Evolutionary conservation across 2,329 filamentous ascomycete genomes (phyloP), one percentile per base, ranked within the genome.

Genomic region (Fusarium gaditjirri): DNA sequence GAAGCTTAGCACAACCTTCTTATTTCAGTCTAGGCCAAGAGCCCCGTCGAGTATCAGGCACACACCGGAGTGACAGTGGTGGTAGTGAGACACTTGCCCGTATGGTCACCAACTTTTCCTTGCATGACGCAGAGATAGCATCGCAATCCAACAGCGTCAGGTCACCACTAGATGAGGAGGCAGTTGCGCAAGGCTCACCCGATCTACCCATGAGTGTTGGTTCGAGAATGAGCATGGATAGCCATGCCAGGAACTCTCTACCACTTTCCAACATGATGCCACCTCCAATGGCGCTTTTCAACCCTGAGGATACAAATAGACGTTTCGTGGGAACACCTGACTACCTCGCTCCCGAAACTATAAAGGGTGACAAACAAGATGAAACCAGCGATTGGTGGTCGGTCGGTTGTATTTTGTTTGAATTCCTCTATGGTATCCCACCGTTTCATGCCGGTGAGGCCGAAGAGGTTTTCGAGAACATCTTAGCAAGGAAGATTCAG

Each of bases 361-460:
- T 99, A 78, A 95, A 94, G 73, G 96, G 97, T 54, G 91, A 94
- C 73, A 94, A 95, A 4, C 96, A 99, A 81, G 96, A 99, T 78
- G 95, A 98, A 81, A 96, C 95, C 74, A 98, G 96, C 79, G 96
- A 99, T 90, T 99, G 96, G 96, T 99, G 96, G 96, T 98, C 96
- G 27, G 88, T 99, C n/a, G 96, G 96, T 2, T 99, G 97, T 80
- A 98, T 99, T 75, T 85, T 98, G 81, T 99, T 98, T 77, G 96
- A 99, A 78, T 98, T 97, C 74, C 84, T 99, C 5, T 98, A 94
- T 78, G 96, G 96, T 2, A 92, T 94, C 64, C 96, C 96, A 2
- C 96, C 96, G 1, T 99, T 99, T 81, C 94, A 98, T 80, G 96
- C 94, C 2, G 86, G 88, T 25, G 94, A 95, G 52, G 94, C 96